Percentiles rank a stretch among this genome's conserved stretches.
Conservation (phyloP, 805 yeast species). For the Saturnispora mendoncae region DNA sequence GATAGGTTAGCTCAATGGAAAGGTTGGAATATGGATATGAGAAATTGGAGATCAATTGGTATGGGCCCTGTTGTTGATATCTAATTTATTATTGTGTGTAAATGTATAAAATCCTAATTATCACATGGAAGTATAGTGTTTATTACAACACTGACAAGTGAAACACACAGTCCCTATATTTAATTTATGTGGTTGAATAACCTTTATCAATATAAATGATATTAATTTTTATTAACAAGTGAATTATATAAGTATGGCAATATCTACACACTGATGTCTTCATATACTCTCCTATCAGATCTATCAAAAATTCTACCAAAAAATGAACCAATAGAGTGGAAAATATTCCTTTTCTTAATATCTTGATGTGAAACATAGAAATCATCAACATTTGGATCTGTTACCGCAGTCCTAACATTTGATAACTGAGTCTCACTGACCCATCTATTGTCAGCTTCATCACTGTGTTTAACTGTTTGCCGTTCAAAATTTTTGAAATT, state of each 20-base stretch:
- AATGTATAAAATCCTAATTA: too few relatives aligned
- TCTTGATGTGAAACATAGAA: background rate
- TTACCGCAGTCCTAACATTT: conserved; percentile 1
- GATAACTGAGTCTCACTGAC: background rate
- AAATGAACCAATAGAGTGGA: background rate
- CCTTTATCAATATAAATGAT: too few relatives aligned
- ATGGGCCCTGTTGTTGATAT: conserved; percentile 38
- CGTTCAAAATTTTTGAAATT: conserved; percentile 16
- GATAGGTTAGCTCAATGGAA: conserved; percentile 65
- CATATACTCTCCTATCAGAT: background rate
- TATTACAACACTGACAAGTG: too few relatives aligned
- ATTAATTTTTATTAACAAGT: too few relatives aligned
- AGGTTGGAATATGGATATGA: conserved; percentile 83
- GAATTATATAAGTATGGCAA: too few relatives aligned
- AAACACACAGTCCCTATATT: too few relatives aligned
- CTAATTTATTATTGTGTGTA: too few relatives aligned
- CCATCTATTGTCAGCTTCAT: too few relatives aligned
- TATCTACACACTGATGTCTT: too few relatives aligned
- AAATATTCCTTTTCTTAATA: background rate
- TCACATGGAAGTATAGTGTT: too few relatives aligned
- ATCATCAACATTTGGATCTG: conserved; percentile 4
- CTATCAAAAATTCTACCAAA: background rate
- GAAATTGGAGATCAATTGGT: conserved; percentile 66
- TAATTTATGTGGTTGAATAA: background rate
- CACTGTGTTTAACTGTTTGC: background rate